phyloP scores from a whole-genome alignment of 257 asterid species.

The Penstemon barbatus region DNA sequence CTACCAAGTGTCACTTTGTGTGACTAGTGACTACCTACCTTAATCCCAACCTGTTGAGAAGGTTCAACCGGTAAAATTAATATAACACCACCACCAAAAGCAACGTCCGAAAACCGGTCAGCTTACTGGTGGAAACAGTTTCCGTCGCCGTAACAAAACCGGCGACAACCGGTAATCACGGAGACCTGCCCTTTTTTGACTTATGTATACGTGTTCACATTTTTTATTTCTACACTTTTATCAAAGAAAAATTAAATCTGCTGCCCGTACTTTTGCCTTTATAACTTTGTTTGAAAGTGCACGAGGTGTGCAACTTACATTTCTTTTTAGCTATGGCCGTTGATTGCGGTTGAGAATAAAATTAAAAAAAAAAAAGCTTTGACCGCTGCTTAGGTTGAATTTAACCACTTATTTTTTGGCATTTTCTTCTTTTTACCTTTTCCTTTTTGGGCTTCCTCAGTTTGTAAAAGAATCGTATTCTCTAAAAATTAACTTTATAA shows the following conservation, averaged over 20 bases:
- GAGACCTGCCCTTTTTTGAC: conserved; percentile 43
- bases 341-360: background rate
- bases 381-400: background rate
- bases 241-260: background rate
- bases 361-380: too few species aligned
- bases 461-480: conserved; percentile 22
- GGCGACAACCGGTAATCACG: conserved; percentile 59
- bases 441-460: background rate
- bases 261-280: too few species aligned
- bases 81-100: background rate
- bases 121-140: conserved; percentile 5
- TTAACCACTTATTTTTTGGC: background rate
- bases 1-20: conserved; percentile 24
- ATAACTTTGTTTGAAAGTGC: background rate
- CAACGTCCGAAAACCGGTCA: conserved; percentile 24
- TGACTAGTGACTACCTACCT: conserved; percentile 1
- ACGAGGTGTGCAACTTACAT: background rate
- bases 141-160: conserved; percentile 59
- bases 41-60: background rate
- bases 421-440: conserved; percentile 1
- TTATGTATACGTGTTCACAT: conserved; percentile 43
- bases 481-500: background rate
- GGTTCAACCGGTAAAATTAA: conserved; percentile 10
- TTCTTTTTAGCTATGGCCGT: background rate
- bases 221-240: conserved; percentile 17